These are phyloP conservation scores for Dryas drummondii DNA, from an alignment of 306 rosid genomes.

Conservation along the genomic window DNA sequence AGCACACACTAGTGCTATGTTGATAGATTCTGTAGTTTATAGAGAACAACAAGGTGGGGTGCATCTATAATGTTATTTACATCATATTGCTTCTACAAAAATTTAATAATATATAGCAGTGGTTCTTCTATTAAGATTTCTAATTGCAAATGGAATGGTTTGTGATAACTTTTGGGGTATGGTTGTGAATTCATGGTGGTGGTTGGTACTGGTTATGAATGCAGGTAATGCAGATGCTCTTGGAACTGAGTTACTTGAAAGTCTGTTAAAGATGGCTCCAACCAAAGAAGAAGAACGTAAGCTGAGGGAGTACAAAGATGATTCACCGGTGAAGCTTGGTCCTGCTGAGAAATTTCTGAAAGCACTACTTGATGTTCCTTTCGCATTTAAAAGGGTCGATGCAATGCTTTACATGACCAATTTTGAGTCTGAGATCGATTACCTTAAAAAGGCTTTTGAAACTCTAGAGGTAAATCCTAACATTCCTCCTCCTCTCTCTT, in stretches of 20 bases:
- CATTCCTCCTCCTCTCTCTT: neutral
- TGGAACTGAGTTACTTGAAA: constrained; percentile 85
- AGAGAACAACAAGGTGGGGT: no score
- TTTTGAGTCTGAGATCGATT: constrained; percentile 87
- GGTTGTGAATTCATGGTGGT: constrained; percentile 4
- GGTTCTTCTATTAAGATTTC: neutral
- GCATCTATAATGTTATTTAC: neutral
- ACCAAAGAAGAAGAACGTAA: constrained; percentile 96
- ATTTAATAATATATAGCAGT: neutral
- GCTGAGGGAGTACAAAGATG: constrained; percentile 72
- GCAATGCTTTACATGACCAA: constrained; percentile 90
- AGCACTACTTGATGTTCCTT: constrained; percentile 90
- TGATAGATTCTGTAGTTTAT: no score
- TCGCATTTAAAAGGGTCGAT: constrained; percentile 85
- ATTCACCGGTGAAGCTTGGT: constrained; percentile 81
- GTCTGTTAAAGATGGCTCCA: constrained; percentile 94
- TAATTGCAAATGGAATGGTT: neutral
- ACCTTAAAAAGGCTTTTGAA: constrained; percentile 74
- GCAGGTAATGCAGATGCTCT: constrained; percentile 85
- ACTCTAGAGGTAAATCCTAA: constrained; percentile 66
- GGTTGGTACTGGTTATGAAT: constrained; percentile 2
- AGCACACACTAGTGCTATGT: no score
- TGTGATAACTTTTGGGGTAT: neutral
- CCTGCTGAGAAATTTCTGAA: constrained; percentile 91
- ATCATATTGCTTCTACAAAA: neutral